Evolutionary conservation across 495 filamentous ascomycete genomes (phyloP).

Genomic region (Acidomyces sp.): DNA sequence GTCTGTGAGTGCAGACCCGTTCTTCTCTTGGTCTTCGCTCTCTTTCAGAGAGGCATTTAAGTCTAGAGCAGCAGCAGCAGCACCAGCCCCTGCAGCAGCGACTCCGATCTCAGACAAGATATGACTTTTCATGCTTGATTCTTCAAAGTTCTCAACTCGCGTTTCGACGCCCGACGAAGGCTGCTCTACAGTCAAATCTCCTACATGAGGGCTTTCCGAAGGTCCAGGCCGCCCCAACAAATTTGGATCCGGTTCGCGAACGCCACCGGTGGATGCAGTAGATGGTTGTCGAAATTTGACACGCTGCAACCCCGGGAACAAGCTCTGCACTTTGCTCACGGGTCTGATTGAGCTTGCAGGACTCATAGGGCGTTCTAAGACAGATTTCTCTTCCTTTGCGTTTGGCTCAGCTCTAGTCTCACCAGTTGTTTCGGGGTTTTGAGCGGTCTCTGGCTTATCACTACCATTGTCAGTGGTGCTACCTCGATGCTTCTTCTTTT

Average conservation of each 20-base stretch:
- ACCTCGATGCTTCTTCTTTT: slow-evolving; percentile 13
- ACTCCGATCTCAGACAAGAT: no score
- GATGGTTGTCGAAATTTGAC: slow-evolving; percentile 23
- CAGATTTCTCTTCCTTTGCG: slow-evolving; percentile 1
- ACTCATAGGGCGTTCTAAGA: neutral
- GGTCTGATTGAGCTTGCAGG: neutral
- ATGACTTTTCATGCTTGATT: no score
- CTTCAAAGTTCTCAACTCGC: no score
- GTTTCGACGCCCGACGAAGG: no score
- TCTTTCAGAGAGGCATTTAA: no score
- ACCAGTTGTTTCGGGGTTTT: neutral
- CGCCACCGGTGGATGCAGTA: slow-evolving; percentile 1
- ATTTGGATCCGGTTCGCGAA: no score
- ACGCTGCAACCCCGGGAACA: slow-evolving; percentile 18
- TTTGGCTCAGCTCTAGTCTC: neutral
- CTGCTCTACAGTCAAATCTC: no score
- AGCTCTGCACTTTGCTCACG: slow-evolving; percentile 10
- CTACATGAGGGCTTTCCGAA: no score
- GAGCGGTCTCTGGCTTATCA: neutral
- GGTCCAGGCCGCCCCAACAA: no score
- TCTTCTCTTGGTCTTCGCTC: no score
- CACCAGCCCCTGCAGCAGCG: no score
- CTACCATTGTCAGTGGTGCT: neutral
- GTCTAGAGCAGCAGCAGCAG: no score
- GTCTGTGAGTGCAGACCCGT: neutral